These are phyloP conservation scores for Camellia japonica DNA, from an alignment of 148 eudicot genomes.

Conservation along the genomic window DNA sequence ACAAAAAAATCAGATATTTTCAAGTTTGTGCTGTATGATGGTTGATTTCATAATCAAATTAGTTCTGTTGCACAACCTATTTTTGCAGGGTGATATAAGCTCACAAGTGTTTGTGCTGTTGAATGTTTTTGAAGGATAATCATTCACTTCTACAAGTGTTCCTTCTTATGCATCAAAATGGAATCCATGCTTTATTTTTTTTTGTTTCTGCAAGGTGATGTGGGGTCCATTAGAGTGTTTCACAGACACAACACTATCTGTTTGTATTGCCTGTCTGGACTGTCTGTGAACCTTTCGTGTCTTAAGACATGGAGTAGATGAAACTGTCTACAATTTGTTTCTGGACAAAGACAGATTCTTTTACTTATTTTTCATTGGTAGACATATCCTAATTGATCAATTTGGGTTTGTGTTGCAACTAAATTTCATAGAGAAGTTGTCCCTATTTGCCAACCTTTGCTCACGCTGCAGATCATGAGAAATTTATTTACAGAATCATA, in stretches of 20 bases:
- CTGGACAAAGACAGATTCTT: conserved; percentile 2
- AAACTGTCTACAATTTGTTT: not conserved
- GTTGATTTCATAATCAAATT: not conserved
- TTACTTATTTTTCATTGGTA: not conserved
- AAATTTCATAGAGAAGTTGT: too few species aligned
- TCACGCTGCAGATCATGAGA: not conserved
- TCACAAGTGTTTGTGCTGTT: not conserved
- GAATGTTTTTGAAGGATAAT: not conserved
- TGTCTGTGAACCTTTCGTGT: not conserved
- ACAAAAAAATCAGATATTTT: not conserved
- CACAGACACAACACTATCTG: not conserved
- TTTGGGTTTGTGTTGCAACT: not conserved
- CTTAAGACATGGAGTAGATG: not conserved
- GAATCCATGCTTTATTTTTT: not conserved
- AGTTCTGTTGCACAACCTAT: not conserved
- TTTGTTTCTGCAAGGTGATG: conserved; percentile 5
- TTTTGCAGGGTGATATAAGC: not conserved
- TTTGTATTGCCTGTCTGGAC: conserved; percentile 3
- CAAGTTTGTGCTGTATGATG: not conserved
- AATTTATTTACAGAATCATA: not conserved
- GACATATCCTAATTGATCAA: not conserved
- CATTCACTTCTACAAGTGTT: not conserved
- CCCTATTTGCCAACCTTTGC: not conserved
- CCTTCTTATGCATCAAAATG: not conserved
- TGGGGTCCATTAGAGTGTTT: not conserved